Conservation (phyloP, 495 filamentous ascomycete genomes). For the Chlorociboria aeruginascens region DNA sequence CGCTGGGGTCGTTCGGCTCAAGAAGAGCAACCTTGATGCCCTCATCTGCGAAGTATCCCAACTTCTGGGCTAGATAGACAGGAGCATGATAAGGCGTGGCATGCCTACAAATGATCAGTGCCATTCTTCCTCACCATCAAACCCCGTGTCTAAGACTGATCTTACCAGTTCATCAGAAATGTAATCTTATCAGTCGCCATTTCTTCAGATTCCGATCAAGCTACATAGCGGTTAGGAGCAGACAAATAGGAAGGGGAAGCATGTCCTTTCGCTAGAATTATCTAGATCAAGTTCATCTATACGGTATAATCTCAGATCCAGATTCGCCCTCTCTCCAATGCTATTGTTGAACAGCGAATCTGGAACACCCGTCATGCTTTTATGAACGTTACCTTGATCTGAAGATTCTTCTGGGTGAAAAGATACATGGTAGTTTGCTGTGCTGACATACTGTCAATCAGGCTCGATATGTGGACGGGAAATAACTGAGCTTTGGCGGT, state of each 20-base stretch:
- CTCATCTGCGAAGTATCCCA: slow-evolving; percentile 58
- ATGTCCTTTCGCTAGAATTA: slow-evolving; percentile 78
- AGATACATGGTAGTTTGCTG: slow-evolving; percentile 12
- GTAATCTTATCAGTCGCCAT: slow-evolving; percentile 69
- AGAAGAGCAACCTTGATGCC: slow-evolving; percentile 59
- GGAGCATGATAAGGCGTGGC: slow-evolving; percentile 64
- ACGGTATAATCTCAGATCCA: slow-evolving; percentile 59
- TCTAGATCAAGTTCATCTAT: slow-evolving; percentile 63
- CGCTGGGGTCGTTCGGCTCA: slow-evolving; percentile 57
- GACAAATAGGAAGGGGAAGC: slow-evolving; percentile 37
- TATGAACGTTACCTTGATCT: slow-evolving; percentile 47
- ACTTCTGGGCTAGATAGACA: slow-evolving; percentile 56
- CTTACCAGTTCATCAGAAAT: slow-evolving; percentile 60
- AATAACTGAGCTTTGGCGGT: neutral
- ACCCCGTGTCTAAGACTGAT: slow-evolving; percentile 3
- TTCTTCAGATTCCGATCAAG: slow-evolving; percentile 22
- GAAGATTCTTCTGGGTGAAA: slow-evolving; percentile 21
- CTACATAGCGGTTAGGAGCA: slow-evolving; percentile 11
- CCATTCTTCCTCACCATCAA: slow-evolving; percentile 9
- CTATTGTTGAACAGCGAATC: slow-evolving; percentile 4
- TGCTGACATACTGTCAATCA: slow-evolving; percentile 13
- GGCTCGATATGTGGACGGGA: neutral
- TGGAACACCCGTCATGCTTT: slow-evolving; percentile 51
- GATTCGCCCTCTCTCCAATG: slow-evolving; percentile 7
- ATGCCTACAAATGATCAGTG: slow-evolving; percentile 34